Evolutionary conservation across 2,329 filamentous ascomycete genomes (phyloP).

Genomic region (Beauveria pseudobassiana): DNA sequence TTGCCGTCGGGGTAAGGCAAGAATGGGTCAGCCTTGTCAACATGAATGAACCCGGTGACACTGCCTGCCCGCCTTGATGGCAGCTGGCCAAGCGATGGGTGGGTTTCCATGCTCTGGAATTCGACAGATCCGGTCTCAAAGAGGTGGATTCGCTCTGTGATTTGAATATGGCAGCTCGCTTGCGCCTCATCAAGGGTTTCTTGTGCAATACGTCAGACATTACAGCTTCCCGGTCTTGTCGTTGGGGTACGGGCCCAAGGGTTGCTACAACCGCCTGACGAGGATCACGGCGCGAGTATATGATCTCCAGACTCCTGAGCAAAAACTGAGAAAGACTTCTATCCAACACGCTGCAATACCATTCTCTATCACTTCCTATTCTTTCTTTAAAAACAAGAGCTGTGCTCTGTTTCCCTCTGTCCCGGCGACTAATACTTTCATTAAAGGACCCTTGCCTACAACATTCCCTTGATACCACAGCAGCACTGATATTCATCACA

Average conservation of each 20-base stretch:
- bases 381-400: conserved; percentile 19
- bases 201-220: neutral
- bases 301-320: conserved; percentile 1
- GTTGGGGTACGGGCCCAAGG: neutral
- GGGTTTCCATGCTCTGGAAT: conserved; percentile 7
- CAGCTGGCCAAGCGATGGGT: neutral
- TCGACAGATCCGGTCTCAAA: conserved; percentile 16
- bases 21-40: neutral
- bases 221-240: neutral
- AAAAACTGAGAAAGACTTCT: neutral
- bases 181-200: neutral
- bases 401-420: conserved; percentile 23
- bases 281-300: conserved; percentile 8
- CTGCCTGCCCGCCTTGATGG: neutral
- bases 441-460: neutral
- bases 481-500: neutral
- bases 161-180: neutral
- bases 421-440: conserved; percentile 10
- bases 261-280: neutral
- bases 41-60: neutral
- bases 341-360: conserved; percentile 6
- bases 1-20: neutral
- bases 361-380: conserved; percentile 13
- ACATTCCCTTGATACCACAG: conserved; percentile 8
- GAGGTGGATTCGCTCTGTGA: conserved; percentile 9